Conservation (phyloP, 257 asterid genomes). For the Solanum stenotomum region DNA sequence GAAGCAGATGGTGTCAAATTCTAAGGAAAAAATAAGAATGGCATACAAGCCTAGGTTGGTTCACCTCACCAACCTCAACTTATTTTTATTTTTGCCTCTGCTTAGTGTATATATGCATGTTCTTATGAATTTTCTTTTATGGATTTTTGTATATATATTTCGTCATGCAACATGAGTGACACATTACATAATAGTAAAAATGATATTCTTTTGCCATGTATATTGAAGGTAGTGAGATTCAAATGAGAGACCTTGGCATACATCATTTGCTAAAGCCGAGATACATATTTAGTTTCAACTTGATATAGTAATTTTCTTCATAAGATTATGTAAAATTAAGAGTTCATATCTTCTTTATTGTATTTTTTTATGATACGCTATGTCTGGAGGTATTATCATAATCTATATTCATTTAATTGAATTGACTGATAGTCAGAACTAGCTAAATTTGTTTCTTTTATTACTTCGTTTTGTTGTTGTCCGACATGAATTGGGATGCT, state of each 20-base stretch:
- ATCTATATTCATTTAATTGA: too few species aligned
- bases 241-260: background rate
- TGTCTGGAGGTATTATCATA: too few species aligned
- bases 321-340: background rate
- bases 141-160: too few species aligned
- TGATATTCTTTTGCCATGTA: background rate
- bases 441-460: background rate
- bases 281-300: background rate
- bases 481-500: background rate
- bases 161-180: background rate
- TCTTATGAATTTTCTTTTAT: too few species aligned
- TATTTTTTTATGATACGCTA: too few species aligned
- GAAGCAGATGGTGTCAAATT: too few species aligned
- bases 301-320: too few species aligned
- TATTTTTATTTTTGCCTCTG: too few species aligned
- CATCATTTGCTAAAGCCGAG: background rate
- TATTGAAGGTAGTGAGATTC: background rate
- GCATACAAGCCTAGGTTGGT: too few species aligned
- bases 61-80: too few species aligned
- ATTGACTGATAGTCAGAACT: background rate
- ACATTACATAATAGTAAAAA: background rate
- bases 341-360: background rate
- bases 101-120: too few species aligned
- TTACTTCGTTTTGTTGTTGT: background rate
- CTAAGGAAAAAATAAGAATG: too few species aligned